phyloP scores from a whole-genome alignment of 2,329 filamentous ascomycete species.

The Fusarium sp. region DNA sequence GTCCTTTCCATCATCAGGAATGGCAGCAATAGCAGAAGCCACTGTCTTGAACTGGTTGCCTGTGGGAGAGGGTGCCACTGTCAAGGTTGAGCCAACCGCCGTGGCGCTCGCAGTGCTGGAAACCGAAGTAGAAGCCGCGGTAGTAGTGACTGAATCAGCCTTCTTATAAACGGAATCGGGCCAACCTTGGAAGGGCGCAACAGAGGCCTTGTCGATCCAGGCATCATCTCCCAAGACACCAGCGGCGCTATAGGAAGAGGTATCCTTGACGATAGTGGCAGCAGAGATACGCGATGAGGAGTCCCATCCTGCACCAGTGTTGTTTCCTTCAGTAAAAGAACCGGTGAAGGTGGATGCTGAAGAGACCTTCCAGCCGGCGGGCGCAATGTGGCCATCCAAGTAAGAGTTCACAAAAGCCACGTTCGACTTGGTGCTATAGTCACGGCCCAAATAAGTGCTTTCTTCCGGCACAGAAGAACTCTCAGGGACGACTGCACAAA shows the following conservation, averaged over 20 bases:
- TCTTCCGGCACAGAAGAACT: conserved; percentile 45
- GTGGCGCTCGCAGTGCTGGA: conserved; percentile 22
- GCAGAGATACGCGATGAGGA: conserved; percentile 44
- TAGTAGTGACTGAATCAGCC: conserved; percentile 1
- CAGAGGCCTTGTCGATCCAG: conserved; percentile 52
- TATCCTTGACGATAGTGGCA: conserved; percentile 53
- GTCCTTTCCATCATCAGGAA: conserved; percentile 49
- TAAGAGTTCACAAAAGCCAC: conserved; percentile 52
- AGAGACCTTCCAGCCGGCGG: conserved; percentile 48
- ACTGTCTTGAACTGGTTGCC: conserved; percentile 59
- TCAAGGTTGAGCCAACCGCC: conserved; percentile 24
- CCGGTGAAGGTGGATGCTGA: conserved; percentile 46
- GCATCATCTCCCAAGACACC: conserved; percentile 51
- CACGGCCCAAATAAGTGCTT: conserved; percentile 49
- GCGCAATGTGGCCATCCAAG: conserved; percentile 48
- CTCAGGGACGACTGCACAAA: conserved; percentile 55
- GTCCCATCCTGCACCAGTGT: conserved; percentile 51
- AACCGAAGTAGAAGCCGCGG: conserved; percentile 23
- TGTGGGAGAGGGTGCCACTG: conserved; percentile 54
- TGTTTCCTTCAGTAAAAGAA: conserved; percentile 52
- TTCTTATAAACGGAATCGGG: conserved; percentile 49
- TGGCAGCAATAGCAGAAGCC: conserved; percentile 59
- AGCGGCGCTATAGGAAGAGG: conserved; percentile 66
- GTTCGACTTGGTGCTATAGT: conserved; percentile 46
- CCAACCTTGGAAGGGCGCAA: conserved; percentile 50